Percentiles rank a stretch among this genome's conserved stretches.
Evolutionary conservation across 2,329 filamentous ascomycete genomes (phyloP).

Genomic region (Shiraia sp.): DNA sequence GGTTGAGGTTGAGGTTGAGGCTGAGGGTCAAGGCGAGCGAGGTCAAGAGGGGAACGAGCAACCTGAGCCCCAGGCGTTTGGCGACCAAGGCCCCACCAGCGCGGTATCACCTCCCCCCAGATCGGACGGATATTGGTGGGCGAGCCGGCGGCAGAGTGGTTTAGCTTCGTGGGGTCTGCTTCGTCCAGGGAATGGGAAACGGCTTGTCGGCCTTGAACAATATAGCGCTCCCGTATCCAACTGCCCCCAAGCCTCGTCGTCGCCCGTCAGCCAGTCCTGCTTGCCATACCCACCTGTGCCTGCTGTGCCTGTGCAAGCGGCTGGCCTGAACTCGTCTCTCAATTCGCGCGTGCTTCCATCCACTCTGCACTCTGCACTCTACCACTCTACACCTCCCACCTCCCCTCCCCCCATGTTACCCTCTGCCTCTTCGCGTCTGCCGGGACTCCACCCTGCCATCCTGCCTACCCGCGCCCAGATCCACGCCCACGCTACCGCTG

Average conservation of each 20-base stretch:
- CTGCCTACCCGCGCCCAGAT: constrained; percentile 1
- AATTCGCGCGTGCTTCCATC: not conserved
- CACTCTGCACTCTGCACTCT: constrained; percentile 4
- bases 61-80: not conserved
- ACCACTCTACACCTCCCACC: no score
- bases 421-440: no score
- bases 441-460: no score
- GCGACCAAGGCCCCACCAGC: not conserved
- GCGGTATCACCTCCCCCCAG: not conserved
- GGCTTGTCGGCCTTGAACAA: constrained; percentile 6
- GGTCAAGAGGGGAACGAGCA: no score
- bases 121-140: constrained; percentile 4
- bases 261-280: constrained; percentile 15
- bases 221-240: constrained; percentile 9
- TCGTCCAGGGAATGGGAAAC: constrained; percentile 5
- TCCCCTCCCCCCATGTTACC: no score
- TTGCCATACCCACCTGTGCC: constrained; percentile 7
- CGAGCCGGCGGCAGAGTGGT: constrained; percentile 1
- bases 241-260: constrained; percentile 12
- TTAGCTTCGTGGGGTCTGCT: constrained; percentile 5
- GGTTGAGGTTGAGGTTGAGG: no score
- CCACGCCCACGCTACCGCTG: constrained; percentile 7
- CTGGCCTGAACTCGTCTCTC: no score
- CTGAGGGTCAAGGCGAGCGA: no score
- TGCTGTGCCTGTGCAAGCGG: no score